These are phyloP conservation scores for Penicillium hordei DNA, from an alignment of 2,329 filamentous ascomycete genomes.

Conservation along the genomic window DNA sequence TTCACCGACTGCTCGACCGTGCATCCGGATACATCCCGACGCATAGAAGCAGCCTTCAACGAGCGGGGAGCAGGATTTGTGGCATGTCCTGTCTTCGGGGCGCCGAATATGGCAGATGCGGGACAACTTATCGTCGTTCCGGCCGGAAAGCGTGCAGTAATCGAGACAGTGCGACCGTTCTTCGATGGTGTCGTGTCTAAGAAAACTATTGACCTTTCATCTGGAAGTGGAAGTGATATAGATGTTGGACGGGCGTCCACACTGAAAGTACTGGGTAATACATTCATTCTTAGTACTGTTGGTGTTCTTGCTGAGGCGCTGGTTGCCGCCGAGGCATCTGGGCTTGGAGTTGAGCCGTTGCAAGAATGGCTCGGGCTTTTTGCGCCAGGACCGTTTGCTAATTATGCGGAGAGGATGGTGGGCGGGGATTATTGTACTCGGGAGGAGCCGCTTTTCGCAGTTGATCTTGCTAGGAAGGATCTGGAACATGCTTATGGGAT, in stretches of 20 bases:
- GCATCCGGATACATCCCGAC: constrained; percentile 75
- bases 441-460: constrained; percentile 76
- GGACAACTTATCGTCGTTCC: constrained; percentile 72
- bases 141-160: constrained; percentile 61
- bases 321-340: constrained; percentile 75
- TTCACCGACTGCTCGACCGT: constrained; percentile 88
- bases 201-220: constrained; percentile 20
- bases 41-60: constrained; percentile 58
- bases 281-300: constrained; percentile 80
- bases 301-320: constrained; percentile 77
- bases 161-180: constrained; percentile 67
- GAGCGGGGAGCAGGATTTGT: constrained; percentile 70
- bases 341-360: constrained; percentile 68
- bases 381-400: constrained; percentile 73
- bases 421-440: constrained; percentile 73
- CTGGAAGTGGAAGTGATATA: constrained; percentile 56
- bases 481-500: constrained; percentile 69
- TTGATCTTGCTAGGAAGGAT: constrained; percentile 82
- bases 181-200: constrained; percentile 68
- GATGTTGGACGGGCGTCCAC: constrained; percentile 68
- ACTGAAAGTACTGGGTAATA: constrained; percentile 83
- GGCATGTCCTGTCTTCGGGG: constrained; percentile 59
- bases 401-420: constrained; percentile 73
- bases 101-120: constrained; percentile 51
- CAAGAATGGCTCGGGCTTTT: constrained; percentile 70